Base-by-base conservation (phyloP, 2,329 filamentous ascomycete species). In the Gaeumannomyces sp. region DNA sequence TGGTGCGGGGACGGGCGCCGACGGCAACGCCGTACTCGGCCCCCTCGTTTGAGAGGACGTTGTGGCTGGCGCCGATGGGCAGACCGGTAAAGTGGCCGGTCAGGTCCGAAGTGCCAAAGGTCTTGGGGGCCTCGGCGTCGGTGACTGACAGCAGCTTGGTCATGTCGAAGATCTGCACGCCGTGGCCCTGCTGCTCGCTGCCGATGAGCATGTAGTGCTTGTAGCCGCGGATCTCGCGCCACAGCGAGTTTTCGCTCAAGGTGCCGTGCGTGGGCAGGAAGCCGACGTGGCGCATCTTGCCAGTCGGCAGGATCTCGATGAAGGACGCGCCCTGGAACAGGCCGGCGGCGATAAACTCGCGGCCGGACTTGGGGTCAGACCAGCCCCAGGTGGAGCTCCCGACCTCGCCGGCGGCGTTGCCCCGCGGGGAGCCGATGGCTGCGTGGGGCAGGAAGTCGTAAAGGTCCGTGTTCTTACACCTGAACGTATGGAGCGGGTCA, bases 161-260 rank as follows among this genome's bases (percentile, higher is more conserved):
- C 82, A 87, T 80, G 73, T 88, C 85, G 70, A 88, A 88, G 73
- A 88, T 80, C 73, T 88, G 85, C 60, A 88, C 80, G 45, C 83
- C 82, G 72, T 88, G 85, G 69, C 77, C 72, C 59, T 71, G 69
- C 45, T 81, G 80, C 67, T 79, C 77, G 69, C 73, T 73, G 50
- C 77, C 76, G 64, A 79, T 75, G 64, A 78, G 72, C 64, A 74
- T 73, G 66, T 75, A 73, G 72, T 73, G 73, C 64, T 73, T 73
- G 65, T 75, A 73, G 31, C 74, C 74, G 67, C 77, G 77, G 69
- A 85, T 85, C 72, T 85, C 82, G 60, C 82, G 77, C 82, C 83
- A 85, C 35, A 77, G 62, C 50, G 56, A 50, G 33, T 60, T 53
- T 57, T 64, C 62, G 35, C 56, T 28, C 7, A 60, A 25, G 10